Conservation (phyloP, 805 yeast species). For the Ogataea trehaloabstinens region DNA sequence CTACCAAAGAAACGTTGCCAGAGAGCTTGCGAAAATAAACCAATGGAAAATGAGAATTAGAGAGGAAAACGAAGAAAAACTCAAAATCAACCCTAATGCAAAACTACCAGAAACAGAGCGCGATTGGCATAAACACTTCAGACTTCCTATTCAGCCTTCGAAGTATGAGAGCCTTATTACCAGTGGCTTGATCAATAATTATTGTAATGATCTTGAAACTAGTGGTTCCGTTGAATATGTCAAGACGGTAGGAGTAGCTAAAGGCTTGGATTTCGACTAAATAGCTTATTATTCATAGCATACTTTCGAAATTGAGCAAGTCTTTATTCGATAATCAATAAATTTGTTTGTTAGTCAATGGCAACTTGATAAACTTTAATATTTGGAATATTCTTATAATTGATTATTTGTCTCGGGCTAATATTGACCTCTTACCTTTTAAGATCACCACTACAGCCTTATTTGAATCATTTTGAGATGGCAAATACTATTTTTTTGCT, state of each 20-base stretch:
- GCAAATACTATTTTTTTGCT: too few relatives aligned
- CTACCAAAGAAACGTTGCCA: constrained; percentile 71
- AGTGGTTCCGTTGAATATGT: constrained; percentile 64
- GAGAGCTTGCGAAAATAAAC: constrained; percentile 65
- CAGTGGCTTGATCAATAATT: constrained; percentile 65
- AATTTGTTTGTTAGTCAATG: too few relatives aligned
- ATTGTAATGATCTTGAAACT: constrained; percentile 69
- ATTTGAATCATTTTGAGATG: too few relatives aligned
- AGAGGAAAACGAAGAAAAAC: constrained; percentile 61
- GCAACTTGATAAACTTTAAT: too few relatives aligned
- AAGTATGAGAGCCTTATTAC: constrained; percentile 69
- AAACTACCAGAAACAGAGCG: constrained; percentile 50
- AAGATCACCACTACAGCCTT: too few relatives aligned
- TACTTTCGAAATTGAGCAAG: neutral
- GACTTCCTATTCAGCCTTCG: constrained; percentile 71
- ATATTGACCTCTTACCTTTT: too few relatives aligned
- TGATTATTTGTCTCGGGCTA: too few relatives aligned
- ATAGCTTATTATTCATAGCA: neutral
- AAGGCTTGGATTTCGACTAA: constrained; percentile 40
- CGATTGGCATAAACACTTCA: constrained; percentile 60
- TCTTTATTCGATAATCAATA: too few relatives aligned
- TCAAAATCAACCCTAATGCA: constrained; percentile 52
- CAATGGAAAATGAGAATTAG: constrained; percentile 75
- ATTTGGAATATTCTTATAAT: too few relatives aligned
- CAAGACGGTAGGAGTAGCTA: constrained; percentile 58